Evolutionary conservation across 2,329 filamentous ascomycete species (phyloP).

Genomic region (Lachnellula arida): DNA sequence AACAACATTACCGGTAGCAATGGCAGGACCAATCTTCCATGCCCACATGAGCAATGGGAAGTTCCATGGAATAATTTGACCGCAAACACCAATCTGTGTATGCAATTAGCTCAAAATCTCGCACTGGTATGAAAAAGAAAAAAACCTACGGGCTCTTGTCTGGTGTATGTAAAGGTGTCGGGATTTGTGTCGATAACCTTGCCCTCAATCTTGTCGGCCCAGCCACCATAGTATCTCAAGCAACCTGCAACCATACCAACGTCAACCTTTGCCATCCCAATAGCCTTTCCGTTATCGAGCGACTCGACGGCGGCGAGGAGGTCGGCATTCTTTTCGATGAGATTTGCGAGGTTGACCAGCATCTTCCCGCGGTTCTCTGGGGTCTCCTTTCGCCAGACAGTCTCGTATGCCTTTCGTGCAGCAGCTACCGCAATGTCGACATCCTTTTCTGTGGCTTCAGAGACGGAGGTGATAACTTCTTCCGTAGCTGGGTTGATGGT

Average conservation of each 20-base stretch:
- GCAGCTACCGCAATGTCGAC: slow-evolving; percentile 74
- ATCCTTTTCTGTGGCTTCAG: slow-evolving; percentile 86
- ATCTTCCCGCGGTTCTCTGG: slow-evolving; percentile 67
- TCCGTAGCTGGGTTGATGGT: slow-evolving; percentile 86
- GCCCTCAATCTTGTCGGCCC: slow-evolving; percentile 67
- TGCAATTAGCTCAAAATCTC: neutral
- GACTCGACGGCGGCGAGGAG: slow-evolving; percentile 78
- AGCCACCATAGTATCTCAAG: slow-evolving; percentile 78
- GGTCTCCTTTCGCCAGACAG: slow-evolving; percentile 61
- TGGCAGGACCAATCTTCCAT: slow-evolving; percentile 63
- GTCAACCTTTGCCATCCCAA: slow-evolving; percentile 71
- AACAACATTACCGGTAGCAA: slow-evolving; percentile 55
- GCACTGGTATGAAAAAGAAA: too few relatives aligned
- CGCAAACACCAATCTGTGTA: slow-evolving; percentile 54
- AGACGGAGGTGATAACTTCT: slow-evolving; percentile 76
- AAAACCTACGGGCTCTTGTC: slow-evolving; percentile 56
- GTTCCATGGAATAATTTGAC: slow-evolving; percentile 71
- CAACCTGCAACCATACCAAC: slow-evolving; percentile 62
- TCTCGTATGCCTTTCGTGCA: slow-evolving; percentile 81
- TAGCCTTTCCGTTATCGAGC: slow-evolving; percentile 82
- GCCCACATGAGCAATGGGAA: slow-evolving; percentile 61
- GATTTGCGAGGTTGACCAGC: slow-evolving; percentile 72
- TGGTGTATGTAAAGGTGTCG: slow-evolving; percentile 64
- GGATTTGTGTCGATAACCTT: slow-evolving; percentile 62
- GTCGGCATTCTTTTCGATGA: slow-evolving; percentile 73